Conservation (phyloP, 2,329 filamentous ascomycete species). For the Domatiomyces globalis region DNA sequence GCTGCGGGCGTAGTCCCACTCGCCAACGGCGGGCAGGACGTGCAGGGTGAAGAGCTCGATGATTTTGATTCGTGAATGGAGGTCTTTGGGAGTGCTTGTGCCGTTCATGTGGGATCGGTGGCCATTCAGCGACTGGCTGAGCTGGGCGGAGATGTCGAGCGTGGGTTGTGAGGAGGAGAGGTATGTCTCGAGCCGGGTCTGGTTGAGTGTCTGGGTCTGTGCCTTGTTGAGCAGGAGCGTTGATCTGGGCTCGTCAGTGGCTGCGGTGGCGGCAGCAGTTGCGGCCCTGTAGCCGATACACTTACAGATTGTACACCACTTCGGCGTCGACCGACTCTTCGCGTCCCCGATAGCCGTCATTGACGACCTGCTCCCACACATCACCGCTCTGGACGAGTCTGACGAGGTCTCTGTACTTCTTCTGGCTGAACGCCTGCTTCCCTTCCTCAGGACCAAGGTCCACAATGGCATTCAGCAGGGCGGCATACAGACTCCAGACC, state of each 20-base stretch:
- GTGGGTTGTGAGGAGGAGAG: constrained; percentile 64
- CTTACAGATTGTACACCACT: constrained; percentile 52
- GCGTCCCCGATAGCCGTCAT: constrained; percentile 70
- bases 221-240: constrained; percentile 86
- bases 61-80: constrained; percentile 75
- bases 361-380: constrained; percentile 88
- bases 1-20: constrained; percentile 90
- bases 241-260: constrained; percentile 42
- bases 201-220: constrained; percentile 66
- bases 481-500: constrained; percentile 94
- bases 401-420: constrained; percentile 71
- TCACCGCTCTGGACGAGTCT: constrained; percentile 74
- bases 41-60: constrained; percentile 92
- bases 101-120: constrained; percentile 39
- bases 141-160: constrained; percentile 47
- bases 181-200: constrained; percentile 76
- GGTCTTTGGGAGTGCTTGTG: constrained; percentile 68
- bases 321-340: constrained; percentile 90
- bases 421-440: constrained; percentile 70
- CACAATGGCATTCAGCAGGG: constrained; percentile 77
- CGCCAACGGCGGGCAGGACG: constrained; percentile 79
- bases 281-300: constrained; percentile 5
- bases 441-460: constrained; percentile 84
- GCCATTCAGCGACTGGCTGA: constrained; percentile 32
- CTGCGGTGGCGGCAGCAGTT: not conserved